Evolutionary conservation across 306 rosid genomes (phyloP).

Genomic region (Cucumis cinereus): DNA sequence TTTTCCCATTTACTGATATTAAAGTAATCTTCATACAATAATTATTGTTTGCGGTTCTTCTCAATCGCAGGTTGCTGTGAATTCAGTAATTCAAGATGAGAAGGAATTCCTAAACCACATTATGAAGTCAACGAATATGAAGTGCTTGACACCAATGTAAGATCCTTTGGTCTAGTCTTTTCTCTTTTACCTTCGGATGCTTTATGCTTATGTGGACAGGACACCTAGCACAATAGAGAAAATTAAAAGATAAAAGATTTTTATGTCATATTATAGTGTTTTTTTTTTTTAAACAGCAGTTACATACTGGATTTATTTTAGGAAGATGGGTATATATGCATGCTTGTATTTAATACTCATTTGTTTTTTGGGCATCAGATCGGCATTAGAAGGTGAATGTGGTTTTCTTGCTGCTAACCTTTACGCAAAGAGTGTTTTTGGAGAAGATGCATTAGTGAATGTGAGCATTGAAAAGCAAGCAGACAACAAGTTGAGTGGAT

Average conservation of each 20-base stretch:
- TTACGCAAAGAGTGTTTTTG: slow-evolving; percentile 94
- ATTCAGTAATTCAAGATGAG: slow-evolving; percentile 67
- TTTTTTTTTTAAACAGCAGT: not conserved
- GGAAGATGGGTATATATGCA: not conserved
- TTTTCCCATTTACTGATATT: not conserved
- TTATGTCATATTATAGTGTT: not conserved
- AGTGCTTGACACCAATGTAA: slow-evolving; percentile 84
- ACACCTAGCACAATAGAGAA: not conserved
- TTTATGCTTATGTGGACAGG: slow-evolving; percentile 2
- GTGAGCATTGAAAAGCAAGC: slow-evolving; percentile 84
- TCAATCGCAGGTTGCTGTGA: slow-evolving; percentile 68
- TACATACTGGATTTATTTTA: not conserved
- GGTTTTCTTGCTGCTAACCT: slow-evolving; percentile 94
- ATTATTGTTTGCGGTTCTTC: not conserved
- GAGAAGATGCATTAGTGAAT: slow-evolving; percentile 96
- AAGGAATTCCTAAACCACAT: slow-evolving; percentile 76
- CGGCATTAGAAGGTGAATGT: slow-evolving; percentile 93
- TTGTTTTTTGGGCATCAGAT: slow-evolving; percentile 29
- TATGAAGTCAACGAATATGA: slow-evolving; percentile 83
- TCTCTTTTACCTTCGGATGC: not conserved
- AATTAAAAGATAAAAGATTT: not conserved
- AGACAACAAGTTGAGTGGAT: slow-evolving; percentile 84
- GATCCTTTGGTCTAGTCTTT: slow-evolving; percentile 13
- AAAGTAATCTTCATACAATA: not conserved
- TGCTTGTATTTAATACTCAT: not conserved